Evolutionary conservation across 208 protist species (phyloP), one percentile per base, ranked within the genome.

Genomic region (Crithidia expoeki): DNA sequence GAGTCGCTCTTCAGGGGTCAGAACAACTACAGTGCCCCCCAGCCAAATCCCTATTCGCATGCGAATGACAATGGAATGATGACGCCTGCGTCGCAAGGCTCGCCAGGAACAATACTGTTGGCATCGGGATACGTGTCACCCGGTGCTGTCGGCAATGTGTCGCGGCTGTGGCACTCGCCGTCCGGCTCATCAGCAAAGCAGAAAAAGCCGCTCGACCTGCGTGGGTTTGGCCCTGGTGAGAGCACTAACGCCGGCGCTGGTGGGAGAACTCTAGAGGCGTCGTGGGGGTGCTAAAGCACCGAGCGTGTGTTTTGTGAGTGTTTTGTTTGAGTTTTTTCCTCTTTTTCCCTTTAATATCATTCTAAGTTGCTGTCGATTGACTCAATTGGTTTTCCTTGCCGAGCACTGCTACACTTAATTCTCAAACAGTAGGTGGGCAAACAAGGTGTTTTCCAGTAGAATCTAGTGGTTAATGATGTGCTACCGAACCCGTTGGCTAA

Each of bases 201-300:
- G 16, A 78, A 78, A 55, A 62, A 72, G 65, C 3, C 46, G 56
- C 62, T 83, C 23, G 81, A 86, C 61, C 52, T 83, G 38, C 73
- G 81, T n/a, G 81, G 81, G 21, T 83, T 83, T 57, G 74, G 77
- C 28, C 40, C 52, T 23, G 65, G 25, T 10, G 36, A 51, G 10
- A 67, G 50, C 4, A 30, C 21, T 3, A 40, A 38, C 4, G 46
- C 25, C 6, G 0, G 19, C 0, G 67, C 19, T 40, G 49, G 21
- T 7, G 19, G n/a, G n/a, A n/a, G n/a, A n/a, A n/a, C 28, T 11
- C 21, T 14, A 9, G 40, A 56, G 9, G 4, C 44, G 44, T 53
- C 46, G 50, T 59, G 76, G 33, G 56, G 68, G 11, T 61, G 61
- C 53, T 63, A 28, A 61, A 16, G 36, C 36, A 40, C 9, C 5